phyloP scores from a whole-genome alignment of 352 stramenopile species.

The Pythium pyrilobum region DNA sequence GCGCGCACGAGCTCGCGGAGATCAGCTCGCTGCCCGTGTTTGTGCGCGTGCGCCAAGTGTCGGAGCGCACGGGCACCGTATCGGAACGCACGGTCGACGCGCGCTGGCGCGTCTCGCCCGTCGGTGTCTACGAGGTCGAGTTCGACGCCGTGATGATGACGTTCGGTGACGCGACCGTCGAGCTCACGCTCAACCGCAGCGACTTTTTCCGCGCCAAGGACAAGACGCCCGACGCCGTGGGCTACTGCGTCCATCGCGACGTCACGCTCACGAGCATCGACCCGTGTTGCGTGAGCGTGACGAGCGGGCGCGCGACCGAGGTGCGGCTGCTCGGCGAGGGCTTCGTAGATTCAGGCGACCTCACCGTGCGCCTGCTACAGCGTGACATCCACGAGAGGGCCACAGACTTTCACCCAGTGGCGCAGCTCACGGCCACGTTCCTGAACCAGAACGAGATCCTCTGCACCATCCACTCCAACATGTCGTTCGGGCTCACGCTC shows the following conservation, averaged over 20 bases:
- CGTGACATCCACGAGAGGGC: conserved; percentile 19
- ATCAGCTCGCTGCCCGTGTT: conserved; percentile 47
- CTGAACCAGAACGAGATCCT: conserved; percentile 37
- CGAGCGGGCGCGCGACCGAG: conserved; percentile 47
- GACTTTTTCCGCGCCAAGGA: conserved; percentile 45
- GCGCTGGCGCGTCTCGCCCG: conserved; percentile 44
- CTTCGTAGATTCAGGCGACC: conserved; percentile 59
- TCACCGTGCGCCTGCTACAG: conserved; percentile 49
- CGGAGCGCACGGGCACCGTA: conserved; percentile 38
- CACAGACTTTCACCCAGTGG: conserved; percentile 14
- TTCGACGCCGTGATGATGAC: conserved; percentile 52
- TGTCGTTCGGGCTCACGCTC: conserved; percentile 56
- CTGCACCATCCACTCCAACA: conserved; percentile 56
- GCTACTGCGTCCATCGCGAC: conserved; percentile 49
- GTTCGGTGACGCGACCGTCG: conserved; percentile 40
- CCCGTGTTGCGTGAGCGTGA: conserved; percentile 55
- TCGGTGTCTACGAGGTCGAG: conserved; percentile 55
- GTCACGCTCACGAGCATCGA: conserved; percentile 37
- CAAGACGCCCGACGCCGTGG: conserved; percentile 30
- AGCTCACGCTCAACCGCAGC: conserved; percentile 46
- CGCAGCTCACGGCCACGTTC: conserved; percentile 52
- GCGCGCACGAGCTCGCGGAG: conserved; percentile 22
- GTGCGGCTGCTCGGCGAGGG: conserved; percentile 45
- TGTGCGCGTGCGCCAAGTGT: conserved; percentile 45
- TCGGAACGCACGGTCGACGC: conserved; percentile 49